phyloP scores from a whole-genome alignment of 371 early-diverging fungal genomes.

The Sporodiniella umbellata region DNA sequence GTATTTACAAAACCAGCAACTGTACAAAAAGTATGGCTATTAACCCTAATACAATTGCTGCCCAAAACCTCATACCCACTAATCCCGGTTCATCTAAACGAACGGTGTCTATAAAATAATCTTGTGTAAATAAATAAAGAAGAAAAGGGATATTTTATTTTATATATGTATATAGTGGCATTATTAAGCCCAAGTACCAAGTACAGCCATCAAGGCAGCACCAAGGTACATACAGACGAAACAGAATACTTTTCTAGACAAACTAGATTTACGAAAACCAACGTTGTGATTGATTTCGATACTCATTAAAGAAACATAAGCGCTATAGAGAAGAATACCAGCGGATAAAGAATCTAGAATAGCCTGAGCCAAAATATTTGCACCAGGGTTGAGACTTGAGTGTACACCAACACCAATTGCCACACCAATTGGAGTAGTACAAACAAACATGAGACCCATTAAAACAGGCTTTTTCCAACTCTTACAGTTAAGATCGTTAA shows the following conservation, averaged over 20 bases:
- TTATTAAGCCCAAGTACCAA: constrained; percentile 73
- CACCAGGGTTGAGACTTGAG: constrained; percentile 42
- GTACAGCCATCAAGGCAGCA: constrained; percentile 63
- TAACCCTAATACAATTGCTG: constrained; percentile 56
- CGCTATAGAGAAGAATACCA: constrained; percentile 54
- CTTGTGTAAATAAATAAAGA: too few relatives aligned
- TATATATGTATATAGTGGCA: too few relatives aligned
- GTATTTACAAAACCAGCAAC: constrained; percentile 98
- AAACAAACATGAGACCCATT: constrained; percentile 44
- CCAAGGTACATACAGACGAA: constrained; percentile 52
- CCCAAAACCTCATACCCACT: constrained; percentile 19
- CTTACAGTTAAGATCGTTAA: constrained; percentile 42
- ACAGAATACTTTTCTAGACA: constrained; percentile 14
- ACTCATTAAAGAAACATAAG: constrained; percentile 42
- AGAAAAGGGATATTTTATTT: too few relatives aligned
- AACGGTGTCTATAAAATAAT: neutral
- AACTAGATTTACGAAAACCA: constrained; percentile 13
- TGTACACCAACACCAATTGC: constrained; percentile 57
- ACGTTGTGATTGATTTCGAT: constrained; percentile 33
- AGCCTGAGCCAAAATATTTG: constrained; percentile 41
- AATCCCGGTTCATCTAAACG: constrained; percentile 6
- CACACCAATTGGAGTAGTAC: constrained; percentile 63
- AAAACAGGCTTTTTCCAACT: constrained; percentile 25
- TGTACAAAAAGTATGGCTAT: constrained; percentile 85
- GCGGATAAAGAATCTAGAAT: constrained; percentile 52